Evolutionary conservation across 2,329 filamentous ascomycete species (phyloP).

Genomic region (Verticillium zaregamsianum): DNA sequence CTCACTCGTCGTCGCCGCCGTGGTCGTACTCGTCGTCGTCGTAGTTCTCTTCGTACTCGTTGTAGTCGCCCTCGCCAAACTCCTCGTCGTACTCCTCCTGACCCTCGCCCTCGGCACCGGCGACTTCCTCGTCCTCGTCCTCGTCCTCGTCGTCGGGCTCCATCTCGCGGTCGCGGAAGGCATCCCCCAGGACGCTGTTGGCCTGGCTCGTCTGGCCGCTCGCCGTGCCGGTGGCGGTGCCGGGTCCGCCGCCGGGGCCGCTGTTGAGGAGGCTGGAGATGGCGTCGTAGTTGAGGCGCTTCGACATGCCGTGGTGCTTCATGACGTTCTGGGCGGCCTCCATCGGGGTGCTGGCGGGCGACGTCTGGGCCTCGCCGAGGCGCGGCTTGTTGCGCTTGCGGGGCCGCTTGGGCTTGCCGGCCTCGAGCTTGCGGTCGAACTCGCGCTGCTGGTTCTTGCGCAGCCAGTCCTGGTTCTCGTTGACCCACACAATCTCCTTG

Average conservation of each 20-base stretch:
- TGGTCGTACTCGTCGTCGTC: constrained; percentile 21
- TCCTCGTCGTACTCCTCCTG: constrained; percentile 18
- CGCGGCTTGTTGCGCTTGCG: constrained; percentile 53
- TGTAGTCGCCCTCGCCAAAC: constrained; percentile 14
- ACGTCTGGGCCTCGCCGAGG: constrained; percentile 61
- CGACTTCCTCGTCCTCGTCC: constrained; percentile 28
- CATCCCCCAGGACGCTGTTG: constrained; percentile 24
- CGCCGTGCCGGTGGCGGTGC: constrained; percentile 43
- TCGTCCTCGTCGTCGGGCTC: constrained; percentile 31
- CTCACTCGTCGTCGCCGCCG: neutral
- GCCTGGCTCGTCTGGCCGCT: constrained; percentile 29
- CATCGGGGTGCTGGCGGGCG: constrained; percentile 61
- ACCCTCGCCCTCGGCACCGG: constrained; percentile 24
- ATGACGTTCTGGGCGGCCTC: constrained; percentile 67
- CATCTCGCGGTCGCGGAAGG: constrained; percentile 29
- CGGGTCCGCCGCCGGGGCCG: constrained; percentile 37
- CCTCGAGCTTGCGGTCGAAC: constrained; percentile 65
- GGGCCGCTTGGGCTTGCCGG: constrained; percentile 52
- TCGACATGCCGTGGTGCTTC: constrained; percentile 65
- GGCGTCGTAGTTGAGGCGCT: constrained; percentile 70
- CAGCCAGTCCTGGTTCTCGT: constrained; percentile 91
- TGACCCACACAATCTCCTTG: constrained; percentile 92
- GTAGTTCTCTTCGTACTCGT: constrained; percentile 31
- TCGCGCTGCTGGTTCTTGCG: constrained; percentile 81
- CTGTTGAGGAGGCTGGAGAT: constrained; percentile 54